Conservation (phyloP, 2,329 filamentous ascomycete species). For the Lasiodiplodia sp. region DNA sequence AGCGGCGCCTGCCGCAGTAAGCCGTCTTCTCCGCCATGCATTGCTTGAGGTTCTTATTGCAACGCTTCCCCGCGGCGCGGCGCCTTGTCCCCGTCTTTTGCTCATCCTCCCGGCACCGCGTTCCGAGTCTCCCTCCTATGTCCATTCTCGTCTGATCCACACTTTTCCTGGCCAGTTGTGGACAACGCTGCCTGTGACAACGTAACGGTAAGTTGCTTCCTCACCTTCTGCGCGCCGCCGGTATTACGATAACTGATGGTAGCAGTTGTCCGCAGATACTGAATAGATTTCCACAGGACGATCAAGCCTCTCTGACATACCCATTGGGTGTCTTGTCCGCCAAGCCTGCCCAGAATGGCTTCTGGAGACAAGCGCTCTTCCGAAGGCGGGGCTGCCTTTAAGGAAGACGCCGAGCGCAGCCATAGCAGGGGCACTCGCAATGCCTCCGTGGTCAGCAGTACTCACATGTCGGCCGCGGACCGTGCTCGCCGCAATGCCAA, state of each 20-base stretch:
- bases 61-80: slow-evolving; percentile 15
- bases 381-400: slow-evolving; percentile 33
- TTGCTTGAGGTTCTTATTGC: slow-evolving; percentile 28
- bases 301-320: neutral
- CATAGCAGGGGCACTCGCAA: slow-evolving; percentile 31
- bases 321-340: neutral
- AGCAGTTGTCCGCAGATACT: neutral
- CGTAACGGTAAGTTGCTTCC: slow-evolving; percentile 9
- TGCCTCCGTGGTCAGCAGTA: slow-evolving; percentile 33
- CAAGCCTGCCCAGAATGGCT: slow-evolving; percentile 24
- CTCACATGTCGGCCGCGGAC: slow-evolving; percentile 46
- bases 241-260: neutral
- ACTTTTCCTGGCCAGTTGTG: slow-evolving; percentile 8
- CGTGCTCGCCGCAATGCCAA: slow-evolving; percentile 47
- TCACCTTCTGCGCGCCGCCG: neutral
- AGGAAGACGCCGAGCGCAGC: slow-evolving; percentile 26
- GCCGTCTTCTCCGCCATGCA: slow-evolving; percentile 25
- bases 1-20: slow-evolving; percentile 29
- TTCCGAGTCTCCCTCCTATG: neutral
- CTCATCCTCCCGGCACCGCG: slow-evolving; percentile 7
- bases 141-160: neutral
- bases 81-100: slow-evolving; percentile 1
- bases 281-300: neutral
- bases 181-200: slow-evolving; percentile 1
- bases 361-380: slow-evolving; percentile 30